Conservation (phyloP, 495 filamentous ascomycete genomes). For the Parmelia sp. region DNA sequence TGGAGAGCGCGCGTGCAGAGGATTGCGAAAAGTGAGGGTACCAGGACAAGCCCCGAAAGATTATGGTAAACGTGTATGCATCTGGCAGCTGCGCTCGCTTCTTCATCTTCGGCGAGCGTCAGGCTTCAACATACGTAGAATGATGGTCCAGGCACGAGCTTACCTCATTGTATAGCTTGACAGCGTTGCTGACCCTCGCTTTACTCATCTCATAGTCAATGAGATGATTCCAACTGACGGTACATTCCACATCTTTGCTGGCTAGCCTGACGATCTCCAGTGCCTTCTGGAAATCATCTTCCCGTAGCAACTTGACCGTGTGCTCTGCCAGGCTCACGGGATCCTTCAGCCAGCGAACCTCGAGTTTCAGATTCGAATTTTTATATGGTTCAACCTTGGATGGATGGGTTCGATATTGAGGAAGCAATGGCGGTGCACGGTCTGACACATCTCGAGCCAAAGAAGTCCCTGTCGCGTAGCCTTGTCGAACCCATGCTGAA, state of each 20-base stretch:
- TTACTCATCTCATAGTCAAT: constrained; percentile 63
- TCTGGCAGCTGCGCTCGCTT: constrained; percentile 74
- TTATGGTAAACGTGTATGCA: constrained; percentile 69
- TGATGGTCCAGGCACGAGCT: constrained; percentile 17
- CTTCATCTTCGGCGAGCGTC: constrained; percentile 66
- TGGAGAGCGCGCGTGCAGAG: constrained; percentile 53
- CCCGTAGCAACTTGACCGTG: constrained; percentile 48
- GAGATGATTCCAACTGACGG: constrained; percentile 82
- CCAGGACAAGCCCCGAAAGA: constrained; percentile 67
- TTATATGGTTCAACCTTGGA: constrained; percentile 2
- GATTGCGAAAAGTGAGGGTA: constrained; percentile 45
- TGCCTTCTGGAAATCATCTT: constrained; percentile 56
- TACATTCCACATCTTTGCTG: constrained; percentile 51
- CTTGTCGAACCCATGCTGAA: constrained; percentile 10
- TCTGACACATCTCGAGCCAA: background rate
- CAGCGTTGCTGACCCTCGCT: constrained; percentile 50
- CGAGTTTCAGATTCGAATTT: constrained; percentile 35
- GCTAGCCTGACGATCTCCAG: constrained; percentile 58
- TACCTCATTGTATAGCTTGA: constrained; percentile 82
- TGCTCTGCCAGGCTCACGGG: constrained; percentile 59
- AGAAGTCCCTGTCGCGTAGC: constrained; percentile 8
- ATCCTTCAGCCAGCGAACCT: constrained; percentile 60
- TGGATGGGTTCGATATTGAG: background rate
- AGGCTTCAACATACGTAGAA: constrained; percentile 2
- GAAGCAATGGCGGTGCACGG: background rate